These are phyloP conservation scores for Graphiopsis chlorocephala DNA, from an alignment of 2,329 filamentous ascomycete species.

Conservation along the genomic window DNA sequence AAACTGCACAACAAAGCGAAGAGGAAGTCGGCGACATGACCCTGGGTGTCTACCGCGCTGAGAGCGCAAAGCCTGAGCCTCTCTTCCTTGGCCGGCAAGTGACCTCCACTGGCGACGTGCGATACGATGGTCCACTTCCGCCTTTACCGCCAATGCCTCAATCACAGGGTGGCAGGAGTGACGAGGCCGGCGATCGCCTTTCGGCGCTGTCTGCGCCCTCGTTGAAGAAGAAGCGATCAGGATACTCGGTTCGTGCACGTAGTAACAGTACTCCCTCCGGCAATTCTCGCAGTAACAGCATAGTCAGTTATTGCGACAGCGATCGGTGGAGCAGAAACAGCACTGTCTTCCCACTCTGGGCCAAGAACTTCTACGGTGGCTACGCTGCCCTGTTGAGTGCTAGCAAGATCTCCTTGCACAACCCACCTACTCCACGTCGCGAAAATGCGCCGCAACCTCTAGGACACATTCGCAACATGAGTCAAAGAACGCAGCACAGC, in stretches of 20 bases:
- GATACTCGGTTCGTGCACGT: conserved; percentile 31
- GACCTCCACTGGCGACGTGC: conserved; percentile 17
- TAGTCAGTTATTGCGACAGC: conserved; percentile 30
- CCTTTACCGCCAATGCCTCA: conserved; percentile 31
- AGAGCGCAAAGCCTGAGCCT: conserved; percentile 35
- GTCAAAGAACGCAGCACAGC: conserved; percentile 32
- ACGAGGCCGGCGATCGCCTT: conserved; percentile 36
- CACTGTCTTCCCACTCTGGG: conserved; percentile 37
- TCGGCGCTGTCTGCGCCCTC: conserved; percentile 32
- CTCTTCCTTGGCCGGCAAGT: conserved; percentile 27
- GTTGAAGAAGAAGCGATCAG: conserved; percentile 34
- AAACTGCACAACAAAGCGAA: conserved; percentile 16
- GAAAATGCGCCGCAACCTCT: background rate
- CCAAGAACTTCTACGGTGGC: conserved; percentile 36
- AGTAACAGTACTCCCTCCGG: conserved; percentile 32
- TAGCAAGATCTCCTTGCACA: conserved; percentile 30
- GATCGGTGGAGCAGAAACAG: conserved; percentile 30
- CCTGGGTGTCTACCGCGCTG: conserved; percentile 29
- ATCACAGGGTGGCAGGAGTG: conserved; percentile 19
- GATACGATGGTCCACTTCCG: conserved; percentile 31
- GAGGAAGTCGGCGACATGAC: conserved; percentile 32
- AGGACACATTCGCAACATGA: conserved; percentile 25
- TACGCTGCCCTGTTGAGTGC: conserved; percentile 25
- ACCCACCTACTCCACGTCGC: conserved; percentile 20
- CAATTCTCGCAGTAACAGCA: conserved; percentile 30